phyloP scores from a whole-genome alignment of 768 basidiomycete species.

The Tricholoma terreum region DNA sequence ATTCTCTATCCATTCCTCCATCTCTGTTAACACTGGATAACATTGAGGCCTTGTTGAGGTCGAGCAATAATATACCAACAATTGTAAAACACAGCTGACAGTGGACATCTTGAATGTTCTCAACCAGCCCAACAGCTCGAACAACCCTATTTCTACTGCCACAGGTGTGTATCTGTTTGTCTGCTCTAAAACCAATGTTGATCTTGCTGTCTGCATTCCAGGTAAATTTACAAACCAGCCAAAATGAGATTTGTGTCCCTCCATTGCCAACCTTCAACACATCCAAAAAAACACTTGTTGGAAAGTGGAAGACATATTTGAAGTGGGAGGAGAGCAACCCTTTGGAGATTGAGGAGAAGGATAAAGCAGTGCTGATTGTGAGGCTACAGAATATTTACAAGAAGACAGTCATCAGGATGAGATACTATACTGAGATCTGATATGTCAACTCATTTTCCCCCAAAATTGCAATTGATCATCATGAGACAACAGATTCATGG shows the following conservation, averaged over 20 bases:
- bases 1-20: not conserved
- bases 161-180: not conserved
- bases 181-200: not conserved
- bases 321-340: constrained; percentile 97
- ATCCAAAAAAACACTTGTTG: constrained; percentile 70
- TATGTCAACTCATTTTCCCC: constrained; percentile 30
- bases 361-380: constrained; percentile 58
- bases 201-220: constrained; percentile 13
- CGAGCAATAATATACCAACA: too few relatives aligned
- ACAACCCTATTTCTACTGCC: constrained; percentile 45
- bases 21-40: not conserved
- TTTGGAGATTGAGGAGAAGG: constrained; percentile 85
- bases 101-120: constrained; percentile 36
- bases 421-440: constrained; percentile 89
- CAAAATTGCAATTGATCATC: not conserved
- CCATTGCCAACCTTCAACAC: constrained; percentile 69
- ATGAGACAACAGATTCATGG: constrained; percentile 73
- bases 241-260: constrained; percentile 55
- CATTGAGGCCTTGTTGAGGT: too few relatives aligned
- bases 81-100: constrained; percentile 32
- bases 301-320: constrained; percentile 87
- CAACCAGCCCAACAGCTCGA: constrained; percentile 9
- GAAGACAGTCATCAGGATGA: constrained; percentile 42
- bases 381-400: constrained; percentile 82
- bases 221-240: constrained; percentile 34